Percentiles rank a stretch among this genome's conserved stretches.
These are phyloP conservation scores for Talaromyces sp. DNA, from an alignment of 2,329 filamentous ascomycete species.

Conservation along the genomic window DNA sequence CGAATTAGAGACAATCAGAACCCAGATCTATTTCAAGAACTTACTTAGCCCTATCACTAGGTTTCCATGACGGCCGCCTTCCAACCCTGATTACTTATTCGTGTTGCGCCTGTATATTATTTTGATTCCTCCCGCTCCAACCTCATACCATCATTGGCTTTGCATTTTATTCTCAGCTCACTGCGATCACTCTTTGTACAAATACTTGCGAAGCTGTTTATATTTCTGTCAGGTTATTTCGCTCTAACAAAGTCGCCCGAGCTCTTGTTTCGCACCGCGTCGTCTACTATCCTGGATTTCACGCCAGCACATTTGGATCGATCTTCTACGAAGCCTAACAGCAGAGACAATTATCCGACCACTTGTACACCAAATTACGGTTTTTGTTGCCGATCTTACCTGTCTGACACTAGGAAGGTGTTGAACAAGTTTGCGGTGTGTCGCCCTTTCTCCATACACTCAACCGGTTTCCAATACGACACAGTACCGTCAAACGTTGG, in stretches of 20 bases:
- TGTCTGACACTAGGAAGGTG: background rate
- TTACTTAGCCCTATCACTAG: conserved; percentile 12
- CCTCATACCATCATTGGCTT: conserved; percentile 1
- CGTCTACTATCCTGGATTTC: background rate
- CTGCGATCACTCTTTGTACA: conserved; percentile 3
- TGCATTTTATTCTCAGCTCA: background rate
- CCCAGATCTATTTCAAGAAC: conserved; percentile 1
- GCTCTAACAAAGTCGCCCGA: background rate
- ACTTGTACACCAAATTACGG: background rate
- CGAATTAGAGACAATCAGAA: background rate
- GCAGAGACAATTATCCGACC: background rate
- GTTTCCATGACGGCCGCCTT: conserved; percentile 13
- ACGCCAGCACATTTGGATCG: background rate
- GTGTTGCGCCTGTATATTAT: conserved; percentile 14
- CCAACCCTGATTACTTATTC: conserved; percentile 9
- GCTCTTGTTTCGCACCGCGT: background rate
- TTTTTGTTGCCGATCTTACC: background rate
- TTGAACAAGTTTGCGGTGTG: background rate
- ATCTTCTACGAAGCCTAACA: background rate
- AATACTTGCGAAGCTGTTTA: background rate
- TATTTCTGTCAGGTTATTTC: background rate
- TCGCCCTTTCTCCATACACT: background rate
- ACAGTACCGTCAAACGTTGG: background rate
- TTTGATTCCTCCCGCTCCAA: conserved; percentile 4
- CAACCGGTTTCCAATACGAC: background rate